Base-by-base conservation (phyloP, 495 filamentous ascomycete species). In the Glonium stellatum region DNA sequence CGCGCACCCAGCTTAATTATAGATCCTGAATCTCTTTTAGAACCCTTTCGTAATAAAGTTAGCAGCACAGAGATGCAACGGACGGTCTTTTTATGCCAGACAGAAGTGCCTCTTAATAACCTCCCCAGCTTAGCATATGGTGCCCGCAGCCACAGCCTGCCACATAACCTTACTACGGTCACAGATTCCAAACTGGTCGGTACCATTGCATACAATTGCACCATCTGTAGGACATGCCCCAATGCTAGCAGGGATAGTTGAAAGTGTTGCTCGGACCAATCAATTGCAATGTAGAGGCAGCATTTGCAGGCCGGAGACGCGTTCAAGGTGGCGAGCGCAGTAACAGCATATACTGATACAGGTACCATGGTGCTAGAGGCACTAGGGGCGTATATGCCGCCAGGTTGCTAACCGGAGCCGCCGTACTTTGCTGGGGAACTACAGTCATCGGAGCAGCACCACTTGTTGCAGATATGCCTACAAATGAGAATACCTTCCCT, bases 101-200 rank as follows among this genome's bases (percentile, higher is more conserved):
- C 44, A 9, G 13, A 48, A 48, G 6, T 51, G 21, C 23, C 48
- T 51, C 58, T 52, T 60, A 21, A 59, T 46, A 47, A 64, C 63
- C 34, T 58, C 18, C 12, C 42, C 51, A 50, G 58, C 57, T 37
- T 57, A 57, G 56, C 65, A 69, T 10, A 31, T 49, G 6, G 65
- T 67, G 4, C 67, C 67, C 22, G 55, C 55, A 15, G 67, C 61
- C 5, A 69, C 64, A 39, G 31, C 12, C 51, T 66, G 58, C 57
- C 64, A 69, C 34, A 61, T 52, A 15, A 62, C 61, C 1, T 55
- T 48, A 34, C 67, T 60, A 34, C 56, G 46, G 36, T 69, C 48
- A 59, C 66, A 68, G 11, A 68, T 54, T n/a, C 66, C 62, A 36
- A 68, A 68, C 47, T 65, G 50, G 9, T 36, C 51, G 8, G 50